Evolutionary conservation across 306 rosid species (phyloP).

Genomic region (Gynostemma pentaphyllum): DNA sequence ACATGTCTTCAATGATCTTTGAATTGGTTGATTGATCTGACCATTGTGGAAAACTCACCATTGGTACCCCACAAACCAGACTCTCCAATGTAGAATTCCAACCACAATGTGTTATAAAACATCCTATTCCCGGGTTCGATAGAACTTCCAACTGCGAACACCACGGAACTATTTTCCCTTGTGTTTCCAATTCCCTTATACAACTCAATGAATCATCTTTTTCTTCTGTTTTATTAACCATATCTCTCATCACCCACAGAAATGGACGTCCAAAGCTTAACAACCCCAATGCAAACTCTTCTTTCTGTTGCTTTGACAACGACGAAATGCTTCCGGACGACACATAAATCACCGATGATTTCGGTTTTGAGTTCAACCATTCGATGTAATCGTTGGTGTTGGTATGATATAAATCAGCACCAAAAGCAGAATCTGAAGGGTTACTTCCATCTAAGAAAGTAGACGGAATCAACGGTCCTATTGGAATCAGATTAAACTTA

Average conservation of each 20-base stretch:
- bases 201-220: constrained; percentile 7
- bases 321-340: constrained; percentile 44
- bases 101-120: constrained; percentile 45
- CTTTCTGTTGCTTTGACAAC: constrained; percentile 30
- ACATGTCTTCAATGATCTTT: constrained; percentile 32
- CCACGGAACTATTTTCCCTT: constrained; percentile 45
- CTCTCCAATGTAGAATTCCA: constrained; percentile 51
- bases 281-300: constrained; percentile 46
- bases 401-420: constrained; percentile 24
- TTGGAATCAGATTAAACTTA: constrained; percentile 8
- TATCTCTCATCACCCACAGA: constrained; percentile 44
- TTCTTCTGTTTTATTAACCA: no score
- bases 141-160: constrained; percentile 45
- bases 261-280: constrained; percentile 24
- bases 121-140: constrained; percentile 30
- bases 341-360: constrained; percentile 35
- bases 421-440: constrained; percentile 22
- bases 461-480: constrained; percentile 59
- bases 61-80: constrained; percentile 34
- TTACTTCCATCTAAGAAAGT: constrained; percentile 23
- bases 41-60: constrained; percentile 40
- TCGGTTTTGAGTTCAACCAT: constrained; percentile 43
- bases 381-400: constrained; percentile 11
- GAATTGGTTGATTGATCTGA: constrained; percentile 45
- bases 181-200: constrained; percentile 18